Evolutionary conservation across 805 yeast genomes (phyloP).

Genomic region (Barnettozyma sp.): DNA sequence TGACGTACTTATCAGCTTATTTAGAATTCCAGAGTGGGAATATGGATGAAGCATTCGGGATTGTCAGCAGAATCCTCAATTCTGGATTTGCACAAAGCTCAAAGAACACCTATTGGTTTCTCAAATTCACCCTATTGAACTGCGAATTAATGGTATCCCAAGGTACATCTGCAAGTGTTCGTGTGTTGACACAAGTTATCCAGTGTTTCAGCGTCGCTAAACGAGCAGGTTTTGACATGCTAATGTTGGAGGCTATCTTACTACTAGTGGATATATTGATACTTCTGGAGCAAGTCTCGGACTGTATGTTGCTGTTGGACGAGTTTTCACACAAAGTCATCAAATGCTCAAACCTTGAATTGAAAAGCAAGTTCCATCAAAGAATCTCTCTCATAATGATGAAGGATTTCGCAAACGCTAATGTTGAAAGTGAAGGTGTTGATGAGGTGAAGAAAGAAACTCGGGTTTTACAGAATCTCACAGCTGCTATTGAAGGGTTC

Average conservation of each 20-base stretch:
- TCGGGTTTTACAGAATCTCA: slow-evolving; percentile 35
- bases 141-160: slow-evolving; percentile 33
- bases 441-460: too few relatives aligned
- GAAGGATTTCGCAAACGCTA: slow-evolving; percentile 11
- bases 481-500: slow-evolving; percentile 39
- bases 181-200: slow-evolving; percentile 44
- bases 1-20: slow-evolving; percentile 22
- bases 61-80: slow-evolving; percentile 11
- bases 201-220: slow-evolving; percentile 45
- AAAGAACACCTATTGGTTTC: slow-evolving; percentile 35
- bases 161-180: slow-evolving; percentile 36
- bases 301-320: slow-evolving; percentile 36
- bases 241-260: slow-evolving; percentile 41
- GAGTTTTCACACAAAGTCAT: slow-evolving; percentile 39
- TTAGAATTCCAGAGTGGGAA: slow-evolving; percentile 22
- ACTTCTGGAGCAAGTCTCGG: slow-evolving; percentile 34
- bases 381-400: slow-evolving; percentile 26
- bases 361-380: slow-evolving; percentile 34
- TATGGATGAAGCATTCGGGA: slow-evolving; percentile 18
- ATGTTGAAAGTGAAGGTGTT: too few relatives aligned
- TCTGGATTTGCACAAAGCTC: slow-evolving; percentile 12
- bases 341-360: slow-evolving; percentile 32
- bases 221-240: slow-evolving; percentile 37
- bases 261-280: slow-evolving; percentile 40
- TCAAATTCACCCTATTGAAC: slow-evolving; percentile 42